Conservation (phyloP, 2,329 filamentous ascomycete species). For the Verticillium albo-atrum region DNA sequence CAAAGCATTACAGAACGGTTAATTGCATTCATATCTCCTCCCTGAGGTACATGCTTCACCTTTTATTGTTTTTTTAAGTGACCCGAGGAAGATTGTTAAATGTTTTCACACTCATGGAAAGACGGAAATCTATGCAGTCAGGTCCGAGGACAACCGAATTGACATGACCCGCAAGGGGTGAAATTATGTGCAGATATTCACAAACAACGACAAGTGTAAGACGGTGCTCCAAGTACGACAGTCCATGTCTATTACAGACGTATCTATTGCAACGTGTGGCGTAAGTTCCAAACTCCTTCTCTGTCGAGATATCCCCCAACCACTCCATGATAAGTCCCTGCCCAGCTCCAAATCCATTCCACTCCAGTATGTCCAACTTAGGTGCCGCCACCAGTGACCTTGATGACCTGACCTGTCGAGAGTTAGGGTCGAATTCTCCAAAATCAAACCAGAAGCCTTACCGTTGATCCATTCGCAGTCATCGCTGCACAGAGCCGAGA, state of each 20-base stretch:
- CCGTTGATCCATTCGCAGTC: conserved; percentile 64
- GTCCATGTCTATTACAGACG: background rate
- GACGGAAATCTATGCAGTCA: no score
- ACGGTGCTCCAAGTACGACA: background rate
- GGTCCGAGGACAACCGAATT: no score
- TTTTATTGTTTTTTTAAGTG: no score
- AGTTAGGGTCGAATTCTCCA: conserved; percentile 55
- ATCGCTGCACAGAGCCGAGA: conserved; percentile 49
- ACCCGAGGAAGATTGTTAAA: no score
- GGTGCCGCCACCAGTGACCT: conserved; percentile 28
- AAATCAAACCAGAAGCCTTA: conserved; percentile 23
- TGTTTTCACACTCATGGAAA: no score
- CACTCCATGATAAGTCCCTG: background rate
- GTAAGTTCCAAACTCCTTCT: background rate
- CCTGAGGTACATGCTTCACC: no score
- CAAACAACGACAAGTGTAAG: background rate
- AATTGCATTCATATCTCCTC: no score
- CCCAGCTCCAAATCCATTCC: background rate
- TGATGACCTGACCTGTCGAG: conserved; percentile 31
- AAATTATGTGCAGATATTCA: no score
- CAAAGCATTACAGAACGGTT: no score
- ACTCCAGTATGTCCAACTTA: conserved; percentile 1
- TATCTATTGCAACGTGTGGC: background rate
- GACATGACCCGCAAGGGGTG: no score
- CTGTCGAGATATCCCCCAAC: background rate